Evolutionary conservation across 2,329 filamentous ascomycete species (phyloP).

Genomic region (Calonectria hongkongensis): DNA sequence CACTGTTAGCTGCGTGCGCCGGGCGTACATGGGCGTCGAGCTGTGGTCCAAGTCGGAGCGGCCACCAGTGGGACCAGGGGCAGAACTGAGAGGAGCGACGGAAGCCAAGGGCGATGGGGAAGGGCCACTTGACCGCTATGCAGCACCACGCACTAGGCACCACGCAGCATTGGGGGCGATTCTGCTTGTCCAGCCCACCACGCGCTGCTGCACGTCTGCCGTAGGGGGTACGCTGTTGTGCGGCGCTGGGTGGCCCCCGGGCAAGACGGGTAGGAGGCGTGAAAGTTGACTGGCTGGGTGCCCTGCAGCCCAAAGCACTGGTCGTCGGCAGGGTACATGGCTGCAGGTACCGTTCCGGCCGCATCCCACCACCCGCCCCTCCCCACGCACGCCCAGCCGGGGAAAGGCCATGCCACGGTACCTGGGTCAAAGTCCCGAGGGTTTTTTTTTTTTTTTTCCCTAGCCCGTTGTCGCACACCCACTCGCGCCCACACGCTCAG

Average conservation of each 20-base stretch:
- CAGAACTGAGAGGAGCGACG: conserved; percentile 15
- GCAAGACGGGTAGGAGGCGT: conserved; percentile 31
- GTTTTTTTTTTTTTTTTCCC: conserved; percentile 17
- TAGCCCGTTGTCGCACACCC: conserved; percentile 26
- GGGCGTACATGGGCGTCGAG: conserved; percentile 39
- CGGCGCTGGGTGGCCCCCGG: conserved; percentile 29
- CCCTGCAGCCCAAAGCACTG: conserved; percentile 2
- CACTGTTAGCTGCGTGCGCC: conserved; percentile 33
- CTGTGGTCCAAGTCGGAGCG: conserved; percentile 34
- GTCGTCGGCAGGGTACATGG: conserved; percentile 30
- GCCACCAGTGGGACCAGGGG: conserved; percentile 40
- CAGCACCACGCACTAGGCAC: conserved; percentile 11
- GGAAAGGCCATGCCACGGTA: conserved; percentile 32
- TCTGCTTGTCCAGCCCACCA: conserved; percentile 5
- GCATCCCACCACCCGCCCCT: conserved; percentile 19
- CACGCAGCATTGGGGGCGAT: conserved; percentile 26
- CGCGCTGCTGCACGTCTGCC: conserved; percentile 29
- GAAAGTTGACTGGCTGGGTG: conserved; percentile 34
- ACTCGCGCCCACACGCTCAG: conserved; percentile 27
- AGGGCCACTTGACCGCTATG: conserved; percentile 23
- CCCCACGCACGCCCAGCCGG: conserved; percentile 20
- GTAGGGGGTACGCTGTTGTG: conserved; percentile 33
- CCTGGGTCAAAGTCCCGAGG: conserved; percentile 37
- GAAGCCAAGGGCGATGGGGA: conserved; percentile 28
- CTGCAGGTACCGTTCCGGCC: conserved; percentile 25